These are phyloP conservation scores for Mortierella sp. DNA, from an alignment of 371 early-diverging fungal species.

Conservation along the genomic window DNA sequence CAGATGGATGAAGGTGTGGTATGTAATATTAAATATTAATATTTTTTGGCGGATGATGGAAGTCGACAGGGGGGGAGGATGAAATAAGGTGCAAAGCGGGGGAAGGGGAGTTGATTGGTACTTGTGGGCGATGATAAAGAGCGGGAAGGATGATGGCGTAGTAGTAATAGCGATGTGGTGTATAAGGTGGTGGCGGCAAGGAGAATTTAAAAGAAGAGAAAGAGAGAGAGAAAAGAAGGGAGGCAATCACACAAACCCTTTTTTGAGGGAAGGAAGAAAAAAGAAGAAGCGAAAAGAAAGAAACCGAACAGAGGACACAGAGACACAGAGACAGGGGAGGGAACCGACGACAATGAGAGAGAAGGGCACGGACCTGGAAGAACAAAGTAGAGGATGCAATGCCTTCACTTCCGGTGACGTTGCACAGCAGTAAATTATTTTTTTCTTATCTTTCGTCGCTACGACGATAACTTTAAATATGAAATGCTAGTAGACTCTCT, in stretches of 20 bases:
- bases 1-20: background rate
- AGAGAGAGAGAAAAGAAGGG: background rate
- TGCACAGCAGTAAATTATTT: background rate
- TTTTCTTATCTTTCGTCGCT: background rate
- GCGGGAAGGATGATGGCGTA: background rate
- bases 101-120: background rate
- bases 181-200: background rate
- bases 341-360: too few species aligned
- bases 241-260: background rate
- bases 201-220: background rate
- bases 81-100: background rate
- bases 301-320: background rate
- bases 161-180: background rate
- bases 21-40: background rate
- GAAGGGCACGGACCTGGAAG: background rate
- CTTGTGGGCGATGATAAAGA: background rate
- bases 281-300: background rate
- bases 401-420: background rate
- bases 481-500: background rate
- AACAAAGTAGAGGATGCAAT: background rate
- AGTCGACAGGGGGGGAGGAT: background rate
- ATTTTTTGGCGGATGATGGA: background rate
- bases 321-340: too few species aligned
- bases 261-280: background rate
- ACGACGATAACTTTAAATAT: background rate